Percentiles rank a stretch among this genome's conserved stretches.
Conservation (phyloP, 805 yeast genomes). For the Teunomyces funiuensis region DNA sequence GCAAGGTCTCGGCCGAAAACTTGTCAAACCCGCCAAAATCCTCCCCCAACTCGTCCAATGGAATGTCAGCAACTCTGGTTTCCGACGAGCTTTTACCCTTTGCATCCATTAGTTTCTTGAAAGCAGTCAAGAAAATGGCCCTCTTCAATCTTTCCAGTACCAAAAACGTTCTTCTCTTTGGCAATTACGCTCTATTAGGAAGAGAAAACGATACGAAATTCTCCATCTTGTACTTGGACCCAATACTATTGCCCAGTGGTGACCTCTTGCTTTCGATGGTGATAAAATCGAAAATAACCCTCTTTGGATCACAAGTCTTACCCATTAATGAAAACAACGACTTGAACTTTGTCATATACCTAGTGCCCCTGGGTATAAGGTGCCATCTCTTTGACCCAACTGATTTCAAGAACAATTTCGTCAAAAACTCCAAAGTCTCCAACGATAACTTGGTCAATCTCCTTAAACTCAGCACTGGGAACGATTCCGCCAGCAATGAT, state of each 20-base stretch:
- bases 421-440: slow-evolving; percentile 17
- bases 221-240: slow-evolving; percentile 32
- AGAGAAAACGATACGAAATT: slow-evolving; percentile 10
- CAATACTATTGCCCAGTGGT: slow-evolving; percentile 37
- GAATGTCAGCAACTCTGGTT: slow-evolving; percentile 9
- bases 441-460: slow-evolving; percentile 30
- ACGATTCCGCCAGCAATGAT: slow-evolving; percentile 19
- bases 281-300: slow-evolving; percentile 21
- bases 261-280: slow-evolving; percentile 35
- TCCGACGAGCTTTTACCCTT: slow-evolving; percentile 30
- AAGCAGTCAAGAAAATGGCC: slow-evolving; percentile 40
- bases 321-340: slow-evolving; percentile 8
- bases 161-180: slow-evolving; percentile 31
- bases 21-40: slow-evolving; percentile 33
- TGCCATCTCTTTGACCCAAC: slow-evolving; percentile 41
- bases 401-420: slow-evolving; percentile 18
- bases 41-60: slow-evolving; percentile 5
- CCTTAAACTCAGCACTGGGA: slow-evolving; percentile 36
- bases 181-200: slow-evolving; percentile 33
- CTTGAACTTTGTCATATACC: slow-evolving; percentile 35
- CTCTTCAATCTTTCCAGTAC: slow-evolving; percentile 31
- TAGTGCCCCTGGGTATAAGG: slow-evolving; percentile 43
- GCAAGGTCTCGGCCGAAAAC: slow-evolving; percentile 21
- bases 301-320: slow-evolving; percentile 27
- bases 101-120: slow-evolving; percentile 37